Percentiles rank a stretch among this genome's conserved stretches.
phyloP scores from a whole-genome alignment of 257 asterid species.

The Solanum gandarillasii region DNA sequence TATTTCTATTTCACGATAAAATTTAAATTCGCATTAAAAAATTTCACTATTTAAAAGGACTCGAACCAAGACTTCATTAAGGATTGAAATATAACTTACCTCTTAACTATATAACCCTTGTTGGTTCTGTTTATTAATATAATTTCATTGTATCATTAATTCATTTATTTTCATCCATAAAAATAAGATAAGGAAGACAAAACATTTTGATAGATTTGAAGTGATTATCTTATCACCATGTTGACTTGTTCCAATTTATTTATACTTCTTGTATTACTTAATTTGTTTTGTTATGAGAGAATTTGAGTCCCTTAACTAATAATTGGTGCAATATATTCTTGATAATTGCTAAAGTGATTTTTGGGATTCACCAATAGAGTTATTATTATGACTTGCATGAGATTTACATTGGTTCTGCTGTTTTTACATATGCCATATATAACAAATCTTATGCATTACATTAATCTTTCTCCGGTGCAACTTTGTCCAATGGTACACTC shows the following conservation, averaged over 20 bases:
- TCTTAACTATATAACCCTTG: not conserved
- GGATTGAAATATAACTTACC: not conserved
- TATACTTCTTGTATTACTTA: not conserved
- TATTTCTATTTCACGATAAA: not conserved
- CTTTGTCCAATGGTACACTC: not conserved
- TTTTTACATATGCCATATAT: not conserved
- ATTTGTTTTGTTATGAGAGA: not conserved
- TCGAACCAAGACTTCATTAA: not conserved
- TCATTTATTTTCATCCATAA: not conserved
- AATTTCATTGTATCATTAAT: not conserved
- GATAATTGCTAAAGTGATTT: not conserved
- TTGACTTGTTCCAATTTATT: slow-evolving; percentile 15
- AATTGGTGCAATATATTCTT: slow-evolving; percentile 17
- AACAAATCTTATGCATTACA: not conserved
- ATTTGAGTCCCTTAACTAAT: slow-evolving; percentile 12
- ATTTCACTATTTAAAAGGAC: too few species aligned
- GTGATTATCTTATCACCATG: slow-evolving; percentile 10
- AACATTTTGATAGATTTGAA: not conserved
- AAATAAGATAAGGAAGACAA: not conserved
- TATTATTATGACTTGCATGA: not conserved
- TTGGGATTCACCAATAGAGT: not conserved
- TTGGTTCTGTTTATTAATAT: not conserved
- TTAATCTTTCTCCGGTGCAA: not conserved
- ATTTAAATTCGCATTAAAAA: accelerated
- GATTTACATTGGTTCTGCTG: not conserved